phyloP scores from a whole-genome alignment of 257 asterid species.

The Penstemon eatonii region DNA sequence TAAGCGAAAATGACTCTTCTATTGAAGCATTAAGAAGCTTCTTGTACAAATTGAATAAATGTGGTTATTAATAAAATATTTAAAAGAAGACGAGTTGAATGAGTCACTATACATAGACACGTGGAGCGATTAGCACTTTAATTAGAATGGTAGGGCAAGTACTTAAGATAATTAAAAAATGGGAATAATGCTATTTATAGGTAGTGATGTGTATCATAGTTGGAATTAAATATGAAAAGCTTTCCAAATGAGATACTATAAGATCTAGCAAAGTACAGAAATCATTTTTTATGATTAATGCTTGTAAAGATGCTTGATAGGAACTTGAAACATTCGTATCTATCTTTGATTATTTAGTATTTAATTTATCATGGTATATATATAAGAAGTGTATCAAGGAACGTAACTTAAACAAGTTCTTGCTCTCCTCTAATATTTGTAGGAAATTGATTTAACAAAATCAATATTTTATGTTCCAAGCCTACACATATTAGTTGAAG shows the following conservation, averaged over 20 bases:
- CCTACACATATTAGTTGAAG: too few species aligned
- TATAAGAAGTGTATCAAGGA: slow-evolving; percentile 8
- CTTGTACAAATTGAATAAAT: slow-evolving; percentile 50
- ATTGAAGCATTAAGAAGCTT: slow-evolving; percentile 48
- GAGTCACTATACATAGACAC: slow-evolving; percentile 49
- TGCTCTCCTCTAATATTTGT: background rate
- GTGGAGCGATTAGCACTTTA: slow-evolving; percentile 36
- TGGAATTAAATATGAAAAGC: slow-evolving; percentile 34
- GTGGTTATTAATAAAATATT: slow-evolving; percentile 32
- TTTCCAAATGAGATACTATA: slow-evolving; percentile 21
- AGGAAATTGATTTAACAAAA: too few species aligned
- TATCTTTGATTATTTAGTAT: background rate
- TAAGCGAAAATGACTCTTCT: slow-evolving; percentile 22
- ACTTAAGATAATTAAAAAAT: slow-evolving; percentile 32
- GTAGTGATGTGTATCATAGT: slow-evolving; percentile 58
- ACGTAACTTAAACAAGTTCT: slow-evolving; percentile 22
- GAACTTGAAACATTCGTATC: slow-evolving; percentile 24
- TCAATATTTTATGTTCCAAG: too few species aligned
- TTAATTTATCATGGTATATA: background rate
- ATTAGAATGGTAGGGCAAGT: slow-evolving; percentile 30
- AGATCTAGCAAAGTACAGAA: slow-evolving; percentile 33
- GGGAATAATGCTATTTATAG: slow-evolving; percentile 49
- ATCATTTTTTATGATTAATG: background rate
- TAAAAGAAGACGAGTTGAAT: slow-evolving; percentile 29
- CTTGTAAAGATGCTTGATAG: slow-evolving; percentile 27